These are phyloP conservation scores for Dryas octopetala DNA, from an alignment of 306 rosid species.

Conservation along the genomic window DNA sequence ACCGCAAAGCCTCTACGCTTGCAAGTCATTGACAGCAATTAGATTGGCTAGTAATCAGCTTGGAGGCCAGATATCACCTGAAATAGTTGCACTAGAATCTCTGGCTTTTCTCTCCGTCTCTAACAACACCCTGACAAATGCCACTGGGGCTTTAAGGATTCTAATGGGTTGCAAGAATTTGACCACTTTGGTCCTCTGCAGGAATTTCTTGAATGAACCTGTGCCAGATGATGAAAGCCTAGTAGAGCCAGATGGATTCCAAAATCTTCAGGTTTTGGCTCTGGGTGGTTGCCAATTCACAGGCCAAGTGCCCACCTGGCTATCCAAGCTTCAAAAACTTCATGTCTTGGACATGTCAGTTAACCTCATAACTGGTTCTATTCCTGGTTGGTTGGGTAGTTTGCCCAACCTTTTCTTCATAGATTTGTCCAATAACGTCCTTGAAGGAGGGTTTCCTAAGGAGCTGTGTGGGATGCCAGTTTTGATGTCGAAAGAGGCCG, in stretches of 20 bases:
- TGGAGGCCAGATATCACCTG: background rate
- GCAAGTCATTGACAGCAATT: background rate
- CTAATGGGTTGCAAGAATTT: conserved; percentile 58
- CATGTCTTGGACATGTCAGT: background rate
- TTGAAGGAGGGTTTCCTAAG: background rate
- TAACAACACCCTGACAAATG: background rate
- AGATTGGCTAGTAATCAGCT: background rate
- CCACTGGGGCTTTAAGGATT: conserved; percentile 48
- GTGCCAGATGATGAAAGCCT: conserved; percentile 4
- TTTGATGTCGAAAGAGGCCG: background rate
- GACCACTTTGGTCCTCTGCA: conserved; percentile 55
- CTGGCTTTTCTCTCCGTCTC: background rate
- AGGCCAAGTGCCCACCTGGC: conserved; percentile 5
- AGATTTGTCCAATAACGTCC: background rate
- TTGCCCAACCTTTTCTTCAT: background rate
- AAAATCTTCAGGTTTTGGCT: background rate
- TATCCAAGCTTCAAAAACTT: background rate
- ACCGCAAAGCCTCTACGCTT: background rate
- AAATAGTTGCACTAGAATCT: background rate
- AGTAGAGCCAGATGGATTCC: background rate
- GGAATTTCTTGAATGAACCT: conserved; percentile 33
- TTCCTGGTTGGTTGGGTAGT: background rate
- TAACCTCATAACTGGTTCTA: background rate
- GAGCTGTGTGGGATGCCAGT: background rate
- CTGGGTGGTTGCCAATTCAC: background rate